phyloP scores from a whole-genome alignment of 768 basidiomycete genomes.

The Cystofilobasidium bisporidii region DNA sequence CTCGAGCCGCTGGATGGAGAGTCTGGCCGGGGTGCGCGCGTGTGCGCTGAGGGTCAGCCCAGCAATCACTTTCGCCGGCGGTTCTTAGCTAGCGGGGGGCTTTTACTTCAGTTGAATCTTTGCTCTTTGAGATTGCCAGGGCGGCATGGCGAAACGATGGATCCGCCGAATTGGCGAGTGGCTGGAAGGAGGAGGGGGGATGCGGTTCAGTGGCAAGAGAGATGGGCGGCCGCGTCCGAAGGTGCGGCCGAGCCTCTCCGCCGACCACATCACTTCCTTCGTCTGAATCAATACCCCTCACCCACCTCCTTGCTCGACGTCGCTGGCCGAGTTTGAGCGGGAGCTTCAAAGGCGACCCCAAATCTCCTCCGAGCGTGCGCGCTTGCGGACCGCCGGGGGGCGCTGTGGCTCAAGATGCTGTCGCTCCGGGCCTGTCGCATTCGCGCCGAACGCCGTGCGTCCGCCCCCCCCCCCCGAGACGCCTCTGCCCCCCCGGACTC shows the following conservation, averaged over 20 bases:
- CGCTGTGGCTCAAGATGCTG: not conserved
- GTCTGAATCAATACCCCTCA: no score
- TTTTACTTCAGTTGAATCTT: constrained; percentile 21
- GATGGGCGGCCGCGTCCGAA: not conserved
- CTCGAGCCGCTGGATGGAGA: constrained; percentile 45
- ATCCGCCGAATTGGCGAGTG: not conserved
- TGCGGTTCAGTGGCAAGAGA: not conserved
- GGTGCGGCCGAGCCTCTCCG: no score
- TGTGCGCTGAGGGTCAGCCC: constrained; percentile 39
- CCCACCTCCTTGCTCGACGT: no score
- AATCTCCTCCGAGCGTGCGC: not conserved
- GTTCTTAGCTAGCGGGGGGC: not conserved
- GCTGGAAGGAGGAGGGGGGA: not conserved
- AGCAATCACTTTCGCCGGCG: not conserved
- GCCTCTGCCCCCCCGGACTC: not conserved
- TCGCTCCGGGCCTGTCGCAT: not conserved
- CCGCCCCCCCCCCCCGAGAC: no score
- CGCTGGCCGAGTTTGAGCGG: no score
- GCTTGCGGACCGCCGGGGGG: not conserved
- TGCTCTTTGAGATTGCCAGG: constrained; percentile 15
- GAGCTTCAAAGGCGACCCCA: no score
- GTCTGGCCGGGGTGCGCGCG: constrained; percentile 72
- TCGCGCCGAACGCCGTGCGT: no score
- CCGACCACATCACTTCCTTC: no score
- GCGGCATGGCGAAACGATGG: constrained; percentile 3